Evolutionary conservation across 2,329 filamentous ascomycete genomes (phyloP), one percentile per base, ranked within the genome.

Genomic region (Pyrenophora teres): DNA sequence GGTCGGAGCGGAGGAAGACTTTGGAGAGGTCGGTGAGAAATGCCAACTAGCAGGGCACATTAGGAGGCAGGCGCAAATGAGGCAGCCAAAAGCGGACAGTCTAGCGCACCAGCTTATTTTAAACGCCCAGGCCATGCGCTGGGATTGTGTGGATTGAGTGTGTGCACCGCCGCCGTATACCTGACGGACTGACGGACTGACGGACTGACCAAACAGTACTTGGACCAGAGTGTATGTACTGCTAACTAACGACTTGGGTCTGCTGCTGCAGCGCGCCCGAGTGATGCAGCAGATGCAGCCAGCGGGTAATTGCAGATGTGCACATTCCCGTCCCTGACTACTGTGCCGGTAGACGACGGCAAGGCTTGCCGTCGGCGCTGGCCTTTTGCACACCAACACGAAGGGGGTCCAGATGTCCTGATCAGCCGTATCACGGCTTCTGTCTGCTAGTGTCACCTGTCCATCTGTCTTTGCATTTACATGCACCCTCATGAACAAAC

Each of bases 21-120:
- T 4, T 60, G 65, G 52, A 47, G 60, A 64, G 60, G 62, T 59
- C 59, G 59, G 67, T 64, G 63, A 67, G 57, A 61, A 65, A 64
- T 64, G 60, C 56, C 56, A 59, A 60, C 61, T 57, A 63, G 62
- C 61, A 60, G 56, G 46, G 56, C 56, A 59, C 67, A 65, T 70
- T 68, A 71, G 66, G 68, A 72, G 67, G 62, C 60, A 64, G 59
- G 59, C 62, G 63, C 65, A 70, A 71, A 70, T 72, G 67, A 71
- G 56, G 57, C 50, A 40, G 36, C 63, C 63, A 40, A 54, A 69
- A 56, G 42, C 39, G 64, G 68, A 43, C 44, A 57, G 62, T 30
- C 49, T 52, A 48, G 65, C 57, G 65, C 52, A 46, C 60, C 27
- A 49, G 55, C 63, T 60, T 62, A 61, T 65, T 62, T 63, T 62